These are phyloP conservation scores for Porcisia deanei DNA, from an alignment of 208 protist genomes.

Conservation along the genomic window DNA sequence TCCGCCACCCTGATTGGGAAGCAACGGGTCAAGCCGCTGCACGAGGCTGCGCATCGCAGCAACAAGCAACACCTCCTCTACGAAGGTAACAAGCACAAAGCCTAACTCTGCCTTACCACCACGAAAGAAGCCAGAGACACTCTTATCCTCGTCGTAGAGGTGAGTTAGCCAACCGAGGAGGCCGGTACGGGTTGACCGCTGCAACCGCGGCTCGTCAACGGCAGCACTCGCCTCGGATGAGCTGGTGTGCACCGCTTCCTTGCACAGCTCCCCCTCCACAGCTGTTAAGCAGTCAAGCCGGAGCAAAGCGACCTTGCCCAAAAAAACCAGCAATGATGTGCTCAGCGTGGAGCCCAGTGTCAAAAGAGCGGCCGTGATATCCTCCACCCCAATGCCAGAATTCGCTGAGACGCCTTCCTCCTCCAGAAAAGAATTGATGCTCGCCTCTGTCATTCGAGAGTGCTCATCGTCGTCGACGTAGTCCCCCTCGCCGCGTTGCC, in stretches of 20 bases:
- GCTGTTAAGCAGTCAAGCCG: constrained; percentile 23
- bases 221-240: neutral
- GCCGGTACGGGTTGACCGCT: neutral
- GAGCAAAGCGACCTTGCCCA: constrained; percentile 12
- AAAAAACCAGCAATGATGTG: constrained; percentile 11
- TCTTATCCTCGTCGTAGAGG: constrained; percentile 15
- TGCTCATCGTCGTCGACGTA: constrained; percentile 1
- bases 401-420: constrained; percentile 24
- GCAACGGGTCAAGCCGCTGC: neutral
- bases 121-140: constrained; percentile 13
- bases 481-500: neutral
- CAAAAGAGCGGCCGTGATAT: constrained; percentile 15
- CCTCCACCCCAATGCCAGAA: neutral
- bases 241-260: neutral
- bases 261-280: constrained; percentile 21
- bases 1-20: neutral
- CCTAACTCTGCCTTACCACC: constrained; percentile 26
- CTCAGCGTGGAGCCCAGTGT: constrained; percentile 17
- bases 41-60: constrained; percentile 5
- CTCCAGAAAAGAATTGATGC: constrained; percentile 25
- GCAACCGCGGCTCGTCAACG: neutral
- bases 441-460: neutral
- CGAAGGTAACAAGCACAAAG: constrained; percentile 20
- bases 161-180: constrained; percentile 14
- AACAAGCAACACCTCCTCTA: constrained; percentile 18